Conservation (phyloP, 257 asterid genomes). For the Solanum lignicaule region DNA sequence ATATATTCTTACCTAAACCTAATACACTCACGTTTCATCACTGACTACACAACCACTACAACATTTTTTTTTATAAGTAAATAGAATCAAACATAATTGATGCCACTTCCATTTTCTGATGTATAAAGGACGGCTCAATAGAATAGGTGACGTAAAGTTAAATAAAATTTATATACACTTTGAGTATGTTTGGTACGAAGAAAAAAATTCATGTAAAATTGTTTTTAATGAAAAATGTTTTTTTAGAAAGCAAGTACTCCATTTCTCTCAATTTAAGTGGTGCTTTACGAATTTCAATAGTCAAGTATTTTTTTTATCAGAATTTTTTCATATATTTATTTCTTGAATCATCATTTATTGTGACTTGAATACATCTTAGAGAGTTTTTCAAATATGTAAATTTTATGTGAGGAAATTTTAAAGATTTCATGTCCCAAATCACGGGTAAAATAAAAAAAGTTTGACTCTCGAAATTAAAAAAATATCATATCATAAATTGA, state of each 20-base stretch:
- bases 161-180: neutral
- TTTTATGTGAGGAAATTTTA: neutral
- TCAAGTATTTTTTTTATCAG: neutral
- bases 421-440: neutral
- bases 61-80: neutral
- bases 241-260: neutral
- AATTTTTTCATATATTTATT: neutral
- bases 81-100: neutral
- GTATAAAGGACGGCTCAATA: neutral
- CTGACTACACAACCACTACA: neutral
- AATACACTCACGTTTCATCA: neutral
- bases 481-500: neutral
- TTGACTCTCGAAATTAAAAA: neutral
- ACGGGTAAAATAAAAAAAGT: neutral
- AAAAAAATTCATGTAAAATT: neutral
- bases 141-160: neutral
- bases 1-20: neutral
- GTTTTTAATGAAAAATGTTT: neutral
- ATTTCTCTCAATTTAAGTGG: neutral
- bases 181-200: neutral
- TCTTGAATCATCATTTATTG: neutral
- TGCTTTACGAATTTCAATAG: neutral
- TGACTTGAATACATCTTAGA: neutral
- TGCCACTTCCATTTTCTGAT: neutral
- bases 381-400: neutral